Base-by-base conservation (phyloP, 2,329 filamentous ascomycete species). In the Fusarium caatingaense region DNA sequence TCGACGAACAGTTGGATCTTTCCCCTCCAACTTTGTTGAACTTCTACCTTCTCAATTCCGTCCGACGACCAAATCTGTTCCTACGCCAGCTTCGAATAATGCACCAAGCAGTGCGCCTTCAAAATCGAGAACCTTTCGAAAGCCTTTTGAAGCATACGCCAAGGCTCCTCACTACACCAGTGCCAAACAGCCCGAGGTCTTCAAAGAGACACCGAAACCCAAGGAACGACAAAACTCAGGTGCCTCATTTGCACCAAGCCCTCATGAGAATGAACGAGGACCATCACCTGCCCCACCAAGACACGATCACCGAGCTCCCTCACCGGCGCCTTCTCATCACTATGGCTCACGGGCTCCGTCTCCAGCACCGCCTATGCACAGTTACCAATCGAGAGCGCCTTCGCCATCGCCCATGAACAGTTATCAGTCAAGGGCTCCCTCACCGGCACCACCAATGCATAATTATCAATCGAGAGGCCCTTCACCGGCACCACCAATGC, bases 1-100 rank as follows among this genome's bases (percentile, higher is more conserved):
- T 81, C 91, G 92, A 79, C 90, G 94, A 76, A 94, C 95, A 76
- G 91, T 98, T 75, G 96, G 96, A 56, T 85, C 96, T 21, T 99
- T 99, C 77, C 96, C 96, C 1, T 98, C 94, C 76, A 99, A 99
- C 82, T 99, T 99, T 77, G 96, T 99, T 77, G 89, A 97, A 78
- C 87, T 99, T 8, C 87, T 99, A 32, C 92, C 93, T 58, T 89
- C 96, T 64, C 88, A 90, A 78, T 98, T 97, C 78, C 90, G 93
- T 60, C 96, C 96, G 16, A 89, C 90, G 74, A 85, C 84, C 45
- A 83, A 90, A 76, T 85, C 87, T 30, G 84, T 83, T 56, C 90
- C 88, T 73, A 87, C 88, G 80, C 83, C 89, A 68, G 82, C 72
- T 66, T 86, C 83, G 72, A 85, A 83, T 74, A 83, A 87, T 2